phyloP scores from a whole-genome alignment of 2,329 filamentous ascomycete species.

The Sclerotinia borealis region DNA sequence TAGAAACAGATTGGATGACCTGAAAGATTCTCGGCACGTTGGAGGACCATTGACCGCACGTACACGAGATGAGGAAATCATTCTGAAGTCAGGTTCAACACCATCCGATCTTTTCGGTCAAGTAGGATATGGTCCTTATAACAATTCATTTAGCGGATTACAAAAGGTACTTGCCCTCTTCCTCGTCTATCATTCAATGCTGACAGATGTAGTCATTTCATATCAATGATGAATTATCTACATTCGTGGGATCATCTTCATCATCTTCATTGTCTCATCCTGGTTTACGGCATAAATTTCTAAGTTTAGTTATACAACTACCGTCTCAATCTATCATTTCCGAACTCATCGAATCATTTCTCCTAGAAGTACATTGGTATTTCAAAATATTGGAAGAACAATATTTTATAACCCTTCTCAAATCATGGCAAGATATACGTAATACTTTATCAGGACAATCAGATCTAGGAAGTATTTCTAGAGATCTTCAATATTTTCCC shows the following conservation, averaged over 20 bases:
- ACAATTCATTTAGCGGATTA: slow-evolving; percentile 20
- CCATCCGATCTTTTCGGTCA: slow-evolving; percentile 1
- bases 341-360: slow-evolving; percentile 9
- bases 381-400: slow-evolving; percentile 9
- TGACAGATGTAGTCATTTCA: slow-evolving; percentile 40
- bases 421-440: slow-evolving; percentile 1
- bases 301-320: slow-evolving; percentile 4
- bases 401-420: slow-evolving; percentile 11
- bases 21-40: neutral
- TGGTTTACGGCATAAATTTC: slow-evolving; percentile 3
- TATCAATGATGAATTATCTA: slow-evolving; percentile 20
- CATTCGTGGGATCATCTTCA: neutral
- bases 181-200: slow-evolving; percentile 35
- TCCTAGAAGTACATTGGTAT: slow-evolving; percentile 12
- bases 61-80: slow-evolving; percentile 41
- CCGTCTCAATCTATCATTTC: slow-evolving; percentile 6
- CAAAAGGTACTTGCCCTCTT: neutral
- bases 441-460: neutral
- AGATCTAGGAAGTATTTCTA: slow-evolving; percentile 6
- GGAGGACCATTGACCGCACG: slow-evolving; percentile 34
- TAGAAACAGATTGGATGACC: neutral
- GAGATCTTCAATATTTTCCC: slow-evolving; percentile 15
- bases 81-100: slow-evolving; percentile 11
- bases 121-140: neutral
- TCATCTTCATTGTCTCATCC: slow-evolving; percentile 6